Percentiles rank a stretch among this genome's conserved stretches.
These are phyloP conservation scores for Botrytis tulipae DNA, from an alignment of 2,329 filamentous ascomycete species.

Conservation along the genomic window DNA sequence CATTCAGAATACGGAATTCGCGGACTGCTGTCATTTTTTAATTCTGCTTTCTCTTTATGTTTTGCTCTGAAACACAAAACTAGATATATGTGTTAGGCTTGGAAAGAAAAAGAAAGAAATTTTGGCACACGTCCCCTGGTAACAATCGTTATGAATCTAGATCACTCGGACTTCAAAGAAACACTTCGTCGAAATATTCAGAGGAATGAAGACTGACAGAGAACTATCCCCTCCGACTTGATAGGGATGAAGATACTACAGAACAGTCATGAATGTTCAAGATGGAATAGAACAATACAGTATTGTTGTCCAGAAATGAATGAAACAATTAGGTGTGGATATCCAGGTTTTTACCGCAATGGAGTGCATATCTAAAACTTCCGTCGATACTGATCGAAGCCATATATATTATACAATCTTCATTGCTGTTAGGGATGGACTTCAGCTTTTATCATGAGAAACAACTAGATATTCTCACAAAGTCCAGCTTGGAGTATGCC, in stretches of 20 bases:
- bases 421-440: too few relatives aligned
- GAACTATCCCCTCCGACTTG: neutral
- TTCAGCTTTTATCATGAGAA: too few relatives aligned
- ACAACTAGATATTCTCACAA: neutral
- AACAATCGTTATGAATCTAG: neutral
- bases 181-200: neutral
- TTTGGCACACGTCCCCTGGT: too few relatives aligned
- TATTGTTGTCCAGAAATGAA: neutral
- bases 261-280: too few relatives aligned
- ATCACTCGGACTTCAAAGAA: neutral
- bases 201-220: neutral
- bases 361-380: neutral
- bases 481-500: too few relatives aligned
- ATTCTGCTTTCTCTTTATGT: neutral
- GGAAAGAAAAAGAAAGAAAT: neutral
- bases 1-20: neutral
- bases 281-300: too few relatives aligned
- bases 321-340: neutral
- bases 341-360: too few relatives aligned
- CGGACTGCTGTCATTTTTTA: neutral
- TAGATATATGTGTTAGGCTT: neutral
- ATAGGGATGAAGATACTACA: neutral
- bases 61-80: neutral
- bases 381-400: neutral
- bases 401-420: too few relatives aligned